Percentiles rank a stretch among this genome's conserved stretches.
phyloP scores from a whole-genome alignment of 495 filamentous ascomycete species.

The Penicillium alfredii region DNA sequence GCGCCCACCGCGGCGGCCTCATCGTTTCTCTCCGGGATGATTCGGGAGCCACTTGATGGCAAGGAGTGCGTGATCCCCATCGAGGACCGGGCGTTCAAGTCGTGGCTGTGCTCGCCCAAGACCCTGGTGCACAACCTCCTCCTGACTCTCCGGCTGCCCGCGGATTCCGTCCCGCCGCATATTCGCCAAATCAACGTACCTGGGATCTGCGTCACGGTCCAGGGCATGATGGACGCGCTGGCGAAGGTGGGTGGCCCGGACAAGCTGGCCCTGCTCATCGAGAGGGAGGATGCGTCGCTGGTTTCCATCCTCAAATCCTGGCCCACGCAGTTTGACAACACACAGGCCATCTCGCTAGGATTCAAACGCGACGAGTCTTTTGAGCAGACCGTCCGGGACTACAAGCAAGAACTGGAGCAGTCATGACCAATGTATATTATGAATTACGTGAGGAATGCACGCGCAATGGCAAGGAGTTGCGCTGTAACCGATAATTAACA shows the following conservation, averaged over 20 bases:
- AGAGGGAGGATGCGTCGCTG: constrained; percentile 53
- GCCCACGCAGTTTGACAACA: constrained; percentile 61
- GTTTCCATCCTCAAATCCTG: constrained; percentile 63
- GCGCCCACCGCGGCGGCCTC: constrained; percentile 62
- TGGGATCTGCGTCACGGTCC: constrained; percentile 60
- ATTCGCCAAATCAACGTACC: constrained; percentile 64
- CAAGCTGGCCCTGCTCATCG: constrained; percentile 51
- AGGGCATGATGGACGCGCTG: constrained; percentile 68
- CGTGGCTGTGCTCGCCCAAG: constrained; percentile 59
- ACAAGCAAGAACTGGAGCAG: constrained; percentile 31
- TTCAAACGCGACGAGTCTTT: constrained; percentile 51
- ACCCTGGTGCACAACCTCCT: constrained; percentile 60
- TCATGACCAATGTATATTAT: constrained; percentile 9
- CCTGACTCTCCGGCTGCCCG: constrained; percentile 48
- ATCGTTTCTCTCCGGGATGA: constrained; percentile 65
- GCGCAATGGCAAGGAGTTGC: background rate
- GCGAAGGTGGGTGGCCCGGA: constrained; percentile 62
- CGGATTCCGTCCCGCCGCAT: constrained; percentile 45
- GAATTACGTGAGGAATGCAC: background rate
- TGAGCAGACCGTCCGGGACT: constrained; percentile 51
- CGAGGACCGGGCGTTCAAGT: constrained; percentile 51
- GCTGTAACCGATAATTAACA: too few relatives aligned
- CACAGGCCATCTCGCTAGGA: constrained; percentile 50
- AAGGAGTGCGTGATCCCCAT: constrained; percentile 58
- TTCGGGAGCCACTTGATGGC: constrained; percentile 54